Percentiles rank a stretch among this genome's conserved stretches.
Evolutionary conservation across 2,329 filamentous ascomycete genomes (phyloP).

Genomic region (Epichloe bromicola): DNA sequence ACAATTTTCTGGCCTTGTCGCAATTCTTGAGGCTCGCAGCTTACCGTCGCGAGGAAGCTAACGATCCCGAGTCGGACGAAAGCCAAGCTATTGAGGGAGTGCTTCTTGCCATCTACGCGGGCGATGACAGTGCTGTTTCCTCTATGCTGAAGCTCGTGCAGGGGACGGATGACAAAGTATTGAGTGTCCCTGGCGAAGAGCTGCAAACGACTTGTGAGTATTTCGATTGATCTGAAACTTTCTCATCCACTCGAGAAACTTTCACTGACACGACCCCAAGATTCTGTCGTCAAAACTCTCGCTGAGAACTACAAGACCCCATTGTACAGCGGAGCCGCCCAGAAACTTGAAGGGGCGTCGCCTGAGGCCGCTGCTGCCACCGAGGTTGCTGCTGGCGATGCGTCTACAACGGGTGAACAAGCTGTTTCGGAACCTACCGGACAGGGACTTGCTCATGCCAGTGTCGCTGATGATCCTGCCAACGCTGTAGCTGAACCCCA

Average conservation of each 20-base stretch:
- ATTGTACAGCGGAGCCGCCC: constrained; percentile 19
- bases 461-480: constrained; percentile 37
- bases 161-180: constrained; percentile 53
- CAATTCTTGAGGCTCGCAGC: constrained; percentile 73
- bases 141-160: constrained; percentile 68
- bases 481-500: constrained; percentile 52
- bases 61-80: constrained; percentile 52
- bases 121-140: constrained; percentile 59
- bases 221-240: not conserved
- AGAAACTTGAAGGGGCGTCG: constrained; percentile 15
- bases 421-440: constrained; percentile 21
- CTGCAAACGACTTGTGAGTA: constrained; percentile 60
- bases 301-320: constrained; percentile 38
- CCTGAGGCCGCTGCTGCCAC: constrained; percentile 42
- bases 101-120: constrained; percentile 64
- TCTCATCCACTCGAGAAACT: not conserved
- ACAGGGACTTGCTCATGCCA: constrained; percentile 35
- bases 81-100: constrained; percentile 72
- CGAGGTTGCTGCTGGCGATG: constrained; percentile 44
- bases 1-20: constrained; percentile 57
- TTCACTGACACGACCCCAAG: constrained; percentile 15
- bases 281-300: constrained; percentile 29
- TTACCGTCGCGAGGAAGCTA: constrained; percentile 58
- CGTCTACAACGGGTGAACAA: constrained; percentile 30
- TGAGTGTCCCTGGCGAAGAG: constrained; percentile 49